These are phyloP conservation scores for Bondarzewia mesenterica DNA, from an alignment of 1,284 basidiomycete species.

Conservation along the genomic window DNA sequence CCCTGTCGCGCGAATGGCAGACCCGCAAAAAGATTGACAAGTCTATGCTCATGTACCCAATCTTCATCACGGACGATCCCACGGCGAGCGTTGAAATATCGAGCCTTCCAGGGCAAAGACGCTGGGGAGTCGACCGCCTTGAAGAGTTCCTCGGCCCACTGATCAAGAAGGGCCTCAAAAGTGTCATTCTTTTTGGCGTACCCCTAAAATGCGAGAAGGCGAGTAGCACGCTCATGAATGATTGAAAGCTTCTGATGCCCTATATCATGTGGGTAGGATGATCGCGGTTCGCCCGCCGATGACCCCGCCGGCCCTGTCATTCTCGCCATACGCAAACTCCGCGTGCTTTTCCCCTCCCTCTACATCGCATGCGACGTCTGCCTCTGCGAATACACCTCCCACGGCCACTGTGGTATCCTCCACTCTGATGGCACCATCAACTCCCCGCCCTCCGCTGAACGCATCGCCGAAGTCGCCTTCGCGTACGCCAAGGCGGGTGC, in stretches of 20 bases:
- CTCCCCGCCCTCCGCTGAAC: conserved; percentile 67
- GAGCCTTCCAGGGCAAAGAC: conserved; percentile 77
- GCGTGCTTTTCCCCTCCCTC: conserved; percentile 70
- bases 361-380: conserved; percentile 96
- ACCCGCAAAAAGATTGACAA: conserved; percentile 69
- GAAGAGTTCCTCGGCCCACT: conserved; percentile 83
- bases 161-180: conserved; percentile 82
- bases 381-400: conserved; percentile 98
- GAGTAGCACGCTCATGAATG: too few species aligned
- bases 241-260: neutral
- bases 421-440: conserved; percentile 69
- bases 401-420: conserved; percentile 93
- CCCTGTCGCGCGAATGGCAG: conserved; percentile 83
- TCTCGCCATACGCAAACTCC: conserved; percentile 75
- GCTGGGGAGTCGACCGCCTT: conserved; percentile 95
- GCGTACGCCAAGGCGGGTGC: conserved; percentile 92
- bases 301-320: conserved; percentile 91
- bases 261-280: conserved; percentile 49
- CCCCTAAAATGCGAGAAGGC: conserved; percentile 46
- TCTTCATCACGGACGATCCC: conserved; percentile 92
- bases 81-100: conserved; percentile 73
- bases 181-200: conserved; percentile 96
- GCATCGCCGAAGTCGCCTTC: conserved; percentile 89
- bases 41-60: conserved; percentile 95
- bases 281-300: conserved; percentile 80